phyloP scores from a whole-genome alignment of 352 stramenopile genomes.

The Globisporangium nunn region DNA sequence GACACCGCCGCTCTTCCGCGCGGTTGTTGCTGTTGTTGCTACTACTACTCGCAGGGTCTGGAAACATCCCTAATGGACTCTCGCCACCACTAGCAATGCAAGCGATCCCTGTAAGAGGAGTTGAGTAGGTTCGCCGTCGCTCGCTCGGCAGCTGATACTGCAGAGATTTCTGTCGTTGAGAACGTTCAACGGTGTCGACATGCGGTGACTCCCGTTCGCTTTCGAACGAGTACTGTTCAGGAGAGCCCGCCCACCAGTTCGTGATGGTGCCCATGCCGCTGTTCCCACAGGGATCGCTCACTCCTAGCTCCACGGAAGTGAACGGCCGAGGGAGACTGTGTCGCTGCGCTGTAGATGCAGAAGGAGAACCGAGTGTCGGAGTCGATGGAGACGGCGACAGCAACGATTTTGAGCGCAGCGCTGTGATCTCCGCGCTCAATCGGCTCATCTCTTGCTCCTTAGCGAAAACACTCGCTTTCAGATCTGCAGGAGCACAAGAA shows the following conservation, averaged over 20 bases:
- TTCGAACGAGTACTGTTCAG: not conserved
- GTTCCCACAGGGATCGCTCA: not conserved
- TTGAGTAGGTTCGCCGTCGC: constrained; percentile 4
- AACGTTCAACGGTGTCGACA: not conserved
- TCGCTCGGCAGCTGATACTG: not conserved
- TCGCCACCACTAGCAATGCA: not conserved
- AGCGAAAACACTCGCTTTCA: constrained; percentile 5
- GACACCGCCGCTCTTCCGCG: constrained; percentile 10
- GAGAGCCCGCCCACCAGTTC: constrained; percentile 44
- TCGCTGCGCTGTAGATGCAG: not conserved
- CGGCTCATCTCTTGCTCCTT: constrained; percentile 11
- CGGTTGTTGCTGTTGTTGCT: not conserved
- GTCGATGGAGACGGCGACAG: not conserved
- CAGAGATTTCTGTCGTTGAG: not conserved
- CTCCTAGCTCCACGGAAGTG: constrained; percentile 22
- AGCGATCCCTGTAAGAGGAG: not conserved
- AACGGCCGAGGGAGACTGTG: constrained; percentile 11
- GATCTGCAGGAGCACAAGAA: constrained; percentile 8
- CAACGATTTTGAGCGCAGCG: not conserved
- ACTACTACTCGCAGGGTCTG: not conserved
- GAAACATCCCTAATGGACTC: too few species aligned
- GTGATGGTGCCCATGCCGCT: constrained; percentile 30
- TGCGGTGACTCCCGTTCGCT: constrained; percentile 16
- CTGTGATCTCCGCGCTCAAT: not conserved
- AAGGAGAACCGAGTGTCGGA: constrained; percentile 4